A percentile compares a stretch with the other conserved stretches of the same genome.
phyloP scores from a whole-genome alignment of 768 basidiomycete genomes.

The Tubosaeta sp. region DNA sequence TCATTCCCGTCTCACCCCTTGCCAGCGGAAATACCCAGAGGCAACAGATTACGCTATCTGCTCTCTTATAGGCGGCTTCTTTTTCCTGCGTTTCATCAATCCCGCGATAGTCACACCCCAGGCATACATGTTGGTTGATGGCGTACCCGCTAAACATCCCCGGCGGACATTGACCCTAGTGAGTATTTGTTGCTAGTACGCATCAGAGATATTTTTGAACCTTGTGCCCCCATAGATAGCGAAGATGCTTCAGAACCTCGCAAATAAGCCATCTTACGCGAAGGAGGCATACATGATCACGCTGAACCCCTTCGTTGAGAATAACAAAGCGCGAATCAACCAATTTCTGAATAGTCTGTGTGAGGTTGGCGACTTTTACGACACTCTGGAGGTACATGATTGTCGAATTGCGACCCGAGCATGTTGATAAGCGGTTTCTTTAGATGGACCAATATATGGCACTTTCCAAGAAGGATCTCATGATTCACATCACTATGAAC shows the following conservation, averaged over 20 bases:
- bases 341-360: slow-evolving; percentile 95
- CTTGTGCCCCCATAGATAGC: slow-evolving; percentile 65
- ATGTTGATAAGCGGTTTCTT: background rate
- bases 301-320: slow-evolving; percentile 97
- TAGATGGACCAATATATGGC: slow-evolving; percentile 99
- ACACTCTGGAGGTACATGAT: slow-evolving; percentile 82
- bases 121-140: slow-evolving; percentile 99
- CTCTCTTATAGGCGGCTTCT: slow-evolving; percentile 98
- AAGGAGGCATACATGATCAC: slow-evolving; percentile 99
- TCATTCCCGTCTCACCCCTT: slow-evolving; percentile 4
- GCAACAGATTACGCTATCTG: slow-evolving; percentile 98
- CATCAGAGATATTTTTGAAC: background rate
- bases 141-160: slow-evolving; percentile 96
- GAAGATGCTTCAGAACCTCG: slow-evolving; percentile 99
- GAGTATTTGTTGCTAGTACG: slow-evolving; percentile 12
- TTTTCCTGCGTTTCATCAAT: slow-evolving; percentile 99
- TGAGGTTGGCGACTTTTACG: slow-evolving; percentile 99
- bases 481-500: slow-evolving; percentile 98
- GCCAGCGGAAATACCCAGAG: slow-evolving; percentile 95
- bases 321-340: slow-evolving; percentile 97
- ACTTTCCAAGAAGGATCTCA: slow-evolving; percentile 95
- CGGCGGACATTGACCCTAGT: slow-evolving; percentile 91
- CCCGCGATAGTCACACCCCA: slow-evolving; percentile 99
- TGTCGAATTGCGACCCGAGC: background rate
- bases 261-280: slow-evolving; percentile 96